Conservation (phyloP, 2,329 filamentous ascomycete species). For the Cercospora sp. region DNA sequence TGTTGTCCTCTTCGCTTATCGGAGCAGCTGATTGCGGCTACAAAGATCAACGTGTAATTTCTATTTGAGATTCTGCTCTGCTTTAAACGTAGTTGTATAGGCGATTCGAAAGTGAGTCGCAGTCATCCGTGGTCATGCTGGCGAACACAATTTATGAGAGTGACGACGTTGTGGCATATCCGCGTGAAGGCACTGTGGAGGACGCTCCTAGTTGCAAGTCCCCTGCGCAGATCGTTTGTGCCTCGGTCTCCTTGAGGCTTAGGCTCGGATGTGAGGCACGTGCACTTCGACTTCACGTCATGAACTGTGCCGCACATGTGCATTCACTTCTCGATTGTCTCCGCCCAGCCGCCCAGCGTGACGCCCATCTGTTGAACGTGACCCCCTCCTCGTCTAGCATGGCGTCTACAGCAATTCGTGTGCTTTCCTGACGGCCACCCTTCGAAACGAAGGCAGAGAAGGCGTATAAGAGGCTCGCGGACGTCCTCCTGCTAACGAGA, state of each 20-base stretch:
- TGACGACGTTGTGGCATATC: background rate
- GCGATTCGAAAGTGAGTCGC: background rate
- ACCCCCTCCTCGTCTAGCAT: background rate
- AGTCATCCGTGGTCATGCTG: background rate
- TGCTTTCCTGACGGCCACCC: background rate
- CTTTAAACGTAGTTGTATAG: background rate
- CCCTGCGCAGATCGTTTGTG: background rate
- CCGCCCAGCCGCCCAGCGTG: background rate
- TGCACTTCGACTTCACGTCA: background rate
- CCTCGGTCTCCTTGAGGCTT: background rate
- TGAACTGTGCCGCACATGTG: background rate
- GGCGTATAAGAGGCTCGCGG: background rate
- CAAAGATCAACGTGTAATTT: background rate
- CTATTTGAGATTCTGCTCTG: background rate
- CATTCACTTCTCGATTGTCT: background rate
- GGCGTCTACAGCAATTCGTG: background rate
- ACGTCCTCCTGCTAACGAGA: background rate
- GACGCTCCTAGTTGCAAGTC: background rate
- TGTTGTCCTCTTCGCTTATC: background rate
- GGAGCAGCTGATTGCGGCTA: background rate
- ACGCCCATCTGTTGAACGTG: background rate
- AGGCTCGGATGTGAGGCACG: background rate
- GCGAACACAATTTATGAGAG: background rate
- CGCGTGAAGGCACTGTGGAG: background rate
- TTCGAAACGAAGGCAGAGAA: background rate